Conservation (phyloP, 2,329 filamentous ascomycete genomes). For the Aspergillus arachidicola region DNA sequence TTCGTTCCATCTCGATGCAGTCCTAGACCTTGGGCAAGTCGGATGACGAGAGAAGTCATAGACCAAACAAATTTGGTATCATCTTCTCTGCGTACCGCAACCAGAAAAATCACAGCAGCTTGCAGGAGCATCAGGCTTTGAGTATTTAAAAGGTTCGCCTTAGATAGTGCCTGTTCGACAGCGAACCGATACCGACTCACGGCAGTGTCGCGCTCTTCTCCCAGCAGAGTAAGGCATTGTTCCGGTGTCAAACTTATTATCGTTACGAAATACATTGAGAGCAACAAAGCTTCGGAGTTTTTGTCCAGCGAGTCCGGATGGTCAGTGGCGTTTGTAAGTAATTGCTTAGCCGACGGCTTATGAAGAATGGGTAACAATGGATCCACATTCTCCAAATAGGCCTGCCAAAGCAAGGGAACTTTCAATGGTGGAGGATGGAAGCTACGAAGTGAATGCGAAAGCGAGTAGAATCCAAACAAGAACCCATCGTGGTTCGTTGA, state of each 20-base stretch:
- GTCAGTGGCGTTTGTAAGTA: constrained; percentile 54
- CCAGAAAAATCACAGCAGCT: constrained; percentile 64
- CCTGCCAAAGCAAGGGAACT: constrained; percentile 58
- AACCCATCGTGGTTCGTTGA: constrained; percentile 59
- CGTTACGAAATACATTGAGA: constrained; percentile 64
- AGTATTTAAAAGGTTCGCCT: constrained; percentile 64
- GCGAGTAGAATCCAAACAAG: constrained; percentile 62
- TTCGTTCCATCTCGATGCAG: constrained; percentile 55
- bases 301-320: constrained; percentile 55
- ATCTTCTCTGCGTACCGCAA: constrained; percentile 48
- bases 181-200: constrained; percentile 63
- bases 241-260: constrained; percentile 47
- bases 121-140: constrained; percentile 65
- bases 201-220: constrained; percentile 53
- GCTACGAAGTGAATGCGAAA: constrained; percentile 56
- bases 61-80: constrained; percentile 48
- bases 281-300: constrained; percentile 59
- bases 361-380: constrained; percentile 64
- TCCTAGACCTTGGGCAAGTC: constrained; percentile 50
- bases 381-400: constrained; percentile 64
- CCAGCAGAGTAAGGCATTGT: constrained; percentile 49
- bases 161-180: constrained; percentile 64
- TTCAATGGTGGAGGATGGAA: constrained; percentile 59
- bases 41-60: constrained; percentile 45
- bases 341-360: constrained; percentile 55